Percentiles rank a stretch among this genome's conserved stretches.
Conservation (phyloP, 2,329 filamentous ascomycete genomes). For the Sclerotinia sclerotiorum region DNA sequence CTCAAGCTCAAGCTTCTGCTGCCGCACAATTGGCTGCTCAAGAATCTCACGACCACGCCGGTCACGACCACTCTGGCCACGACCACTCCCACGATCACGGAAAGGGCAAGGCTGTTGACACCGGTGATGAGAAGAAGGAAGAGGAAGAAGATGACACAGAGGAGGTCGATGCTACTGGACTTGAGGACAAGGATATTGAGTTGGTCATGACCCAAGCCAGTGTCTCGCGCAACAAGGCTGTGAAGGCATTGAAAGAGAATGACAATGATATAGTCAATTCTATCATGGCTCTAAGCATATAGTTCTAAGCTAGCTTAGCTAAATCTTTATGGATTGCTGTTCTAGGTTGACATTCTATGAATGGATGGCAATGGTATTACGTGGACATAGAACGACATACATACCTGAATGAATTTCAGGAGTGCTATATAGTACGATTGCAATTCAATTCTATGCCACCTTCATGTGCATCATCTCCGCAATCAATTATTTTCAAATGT, state of each 20-base stretch:
- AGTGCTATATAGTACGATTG: constrained; percentile 14
- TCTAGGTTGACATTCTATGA: background rate
- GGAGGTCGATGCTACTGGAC: constrained; percentile 89
- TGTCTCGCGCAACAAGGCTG: constrained; percentile 95
- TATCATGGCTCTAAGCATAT: constrained; percentile 97
- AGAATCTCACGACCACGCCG: constrained; percentile 52
- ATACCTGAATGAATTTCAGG: constrained; percentile 3
- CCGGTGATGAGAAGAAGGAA: constrained; percentile 70
- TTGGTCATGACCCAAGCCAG: constrained; percentile 97
- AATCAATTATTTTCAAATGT: background rate
- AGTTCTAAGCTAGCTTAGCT: constrained; percentile 36
- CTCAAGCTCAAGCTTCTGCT: constrained; percentile 91
- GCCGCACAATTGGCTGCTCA: constrained; percentile 89
- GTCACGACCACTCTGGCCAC: constrained; percentile 57
- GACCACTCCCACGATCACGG: constrained; percentile 64
- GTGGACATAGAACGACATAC: constrained; percentile 21
- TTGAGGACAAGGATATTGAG: constrained; percentile 99
- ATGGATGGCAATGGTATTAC: constrained; percentile 15
- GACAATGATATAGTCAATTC: constrained; percentile 99
- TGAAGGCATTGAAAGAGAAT: constrained; percentile 98
- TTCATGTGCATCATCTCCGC: background rate
- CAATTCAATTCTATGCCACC: constrained; percentile 19
- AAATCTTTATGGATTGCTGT: constrained; percentile 19
- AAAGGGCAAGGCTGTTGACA: constrained; percentile 59
- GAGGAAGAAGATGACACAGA: constrained; percentile 88